Evolutionary conservation across 225 moss, liverwort and hornwort genomes (phyloP).

Genomic region (Thuidium tamariscinum): DNA sequence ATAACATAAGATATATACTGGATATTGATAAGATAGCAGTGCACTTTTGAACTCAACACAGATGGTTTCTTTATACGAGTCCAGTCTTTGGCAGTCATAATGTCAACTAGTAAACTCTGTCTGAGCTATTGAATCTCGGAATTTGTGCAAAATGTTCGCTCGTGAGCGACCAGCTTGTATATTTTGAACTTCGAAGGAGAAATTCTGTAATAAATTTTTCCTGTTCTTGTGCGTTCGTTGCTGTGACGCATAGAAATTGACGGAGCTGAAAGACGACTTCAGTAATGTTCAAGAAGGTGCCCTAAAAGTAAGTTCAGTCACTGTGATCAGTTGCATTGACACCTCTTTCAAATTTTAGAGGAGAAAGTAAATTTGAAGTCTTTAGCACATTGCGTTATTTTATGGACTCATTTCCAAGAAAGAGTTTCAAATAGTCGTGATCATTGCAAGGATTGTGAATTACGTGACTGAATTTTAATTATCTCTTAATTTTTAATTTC

Average conservation of each 20-base stretch:
- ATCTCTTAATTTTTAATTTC: background rate
- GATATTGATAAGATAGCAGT: background rate
- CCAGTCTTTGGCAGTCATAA: background rate
- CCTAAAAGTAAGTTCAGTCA: constrained; percentile 14
- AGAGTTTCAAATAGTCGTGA: background rate
- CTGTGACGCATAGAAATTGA: constrained; percentile 12
- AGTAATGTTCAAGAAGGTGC: constrained; percentile 18
- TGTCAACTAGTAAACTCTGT: background rate
- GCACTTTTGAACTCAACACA: background rate
- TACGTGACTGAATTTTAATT: background rate
- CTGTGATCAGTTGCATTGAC: background rate
- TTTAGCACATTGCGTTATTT: background rate
- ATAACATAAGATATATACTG: background rate
- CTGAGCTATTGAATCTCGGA: background rate
- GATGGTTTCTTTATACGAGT: background rate
- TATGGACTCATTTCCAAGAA: background rate
- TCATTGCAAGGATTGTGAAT: background rate
- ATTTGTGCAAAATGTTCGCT: background rate
- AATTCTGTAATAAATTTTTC: background rate
- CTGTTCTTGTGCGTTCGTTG: background rate
- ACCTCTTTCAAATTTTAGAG: background rate
- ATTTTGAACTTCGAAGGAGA: background rate
- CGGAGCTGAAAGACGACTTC: constrained; percentile 20
- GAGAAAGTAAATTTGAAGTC: background rate
- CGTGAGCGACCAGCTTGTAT: background rate